Evolutionary conservation across 2,329 filamentous ascomycete species (phyloP).

Genomic region (Diaporthe sp.): DNA sequence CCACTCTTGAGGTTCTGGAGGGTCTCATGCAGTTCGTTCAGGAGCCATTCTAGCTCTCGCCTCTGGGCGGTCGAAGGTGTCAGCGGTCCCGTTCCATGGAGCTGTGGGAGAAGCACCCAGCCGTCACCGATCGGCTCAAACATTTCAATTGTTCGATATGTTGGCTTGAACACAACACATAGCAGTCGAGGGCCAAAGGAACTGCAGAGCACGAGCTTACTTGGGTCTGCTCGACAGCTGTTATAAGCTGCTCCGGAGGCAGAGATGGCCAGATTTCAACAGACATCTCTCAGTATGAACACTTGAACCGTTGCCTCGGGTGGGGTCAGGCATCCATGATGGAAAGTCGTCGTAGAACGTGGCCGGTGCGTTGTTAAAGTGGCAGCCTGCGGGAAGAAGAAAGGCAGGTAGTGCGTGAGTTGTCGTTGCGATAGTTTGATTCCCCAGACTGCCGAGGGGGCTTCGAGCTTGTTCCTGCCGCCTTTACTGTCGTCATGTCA

Average conservation of each 20-base stretch:
- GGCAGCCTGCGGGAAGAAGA: constrained; percentile 16
- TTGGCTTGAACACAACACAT: constrained; percentile 22
- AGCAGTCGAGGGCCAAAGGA: constrained; percentile 2
- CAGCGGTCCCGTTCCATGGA: background rate
- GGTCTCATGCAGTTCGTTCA: constrained; percentile 61
- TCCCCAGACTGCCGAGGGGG: background rate
- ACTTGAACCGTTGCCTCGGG: constrained; percentile 20
- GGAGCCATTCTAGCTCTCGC: constrained; percentile 68
- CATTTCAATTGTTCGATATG: background rate
- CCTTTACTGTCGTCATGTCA: constrained; percentile 16
- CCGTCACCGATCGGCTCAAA: constrained; percentile 28
- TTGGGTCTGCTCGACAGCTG: constrained; percentile 62
- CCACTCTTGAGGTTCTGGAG: constrained; percentile 70
- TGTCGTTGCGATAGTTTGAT: constrained; percentile 1
- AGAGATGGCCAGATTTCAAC: constrained; percentile 70
- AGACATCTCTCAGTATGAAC: constrained; percentile 59
- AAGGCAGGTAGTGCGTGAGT: background rate
- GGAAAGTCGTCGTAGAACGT: background rate
- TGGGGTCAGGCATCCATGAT: constrained; percentile 46
- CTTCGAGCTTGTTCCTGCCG: constrained; percentile 9
- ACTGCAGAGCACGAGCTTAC: constrained; percentile 51
- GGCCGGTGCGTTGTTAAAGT: background rate
- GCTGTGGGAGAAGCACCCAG: constrained; percentile 32
- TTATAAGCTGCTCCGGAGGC: constrained; percentile 62
- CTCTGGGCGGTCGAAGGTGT: constrained; percentile 49